Base-by-base conservation (phyloP, 441 rosid genomes). In the Pelargonium australe region DNA sequence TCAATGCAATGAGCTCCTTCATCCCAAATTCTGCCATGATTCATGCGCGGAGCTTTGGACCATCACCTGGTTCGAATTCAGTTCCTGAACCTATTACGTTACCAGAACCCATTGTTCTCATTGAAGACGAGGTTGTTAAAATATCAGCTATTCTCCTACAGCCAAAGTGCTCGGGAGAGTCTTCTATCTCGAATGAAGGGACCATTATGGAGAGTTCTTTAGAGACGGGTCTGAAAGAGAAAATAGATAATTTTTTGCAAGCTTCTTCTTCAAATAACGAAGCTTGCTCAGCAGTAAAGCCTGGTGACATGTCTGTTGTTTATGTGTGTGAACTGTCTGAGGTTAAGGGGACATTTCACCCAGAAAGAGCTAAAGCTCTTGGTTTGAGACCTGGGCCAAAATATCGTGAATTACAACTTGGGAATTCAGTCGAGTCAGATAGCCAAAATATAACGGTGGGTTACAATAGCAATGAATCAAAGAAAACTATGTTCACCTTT, bases 21-120 rank as follows among this genome's bases (percentile, higher is more conserved):
- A 87, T 89, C 78, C 97, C 97, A 66, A 93, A 88, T 74, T 95
- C 96, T 65, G 89, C 98, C 66, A 94, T 91, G 98, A 93, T 94
- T 82, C 92, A 94, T 71, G 83, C 98, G 1, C 80, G 73, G 45
- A 83, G 95, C 76, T 94, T 91, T 80, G 97, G 97, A 31, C 79
- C 83, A 2, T 63, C 80, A 16, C 60, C 67, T 66, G 41, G 77
- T 63, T 80, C 82, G 74, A 84, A 81, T 79, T 77, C 81, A 57
- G 69, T 68, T 16, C 68, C 75, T 61, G 79, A 79, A 72, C 78
- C 77, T 55, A 77, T 63, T 68, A 82, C 75, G 70, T 72, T 70
- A 65, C 61, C 69, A 43, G 86, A 85, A 9, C 87, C 88, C 70
- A 73, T 86, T 73, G 82, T 85, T 72, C 89, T 94, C 72, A 79